Evolutionary conservation across 2,329 filamentous ascomycete genomes (phyloP).

Genomic region (Fusarium cyanostomum): DNA sequence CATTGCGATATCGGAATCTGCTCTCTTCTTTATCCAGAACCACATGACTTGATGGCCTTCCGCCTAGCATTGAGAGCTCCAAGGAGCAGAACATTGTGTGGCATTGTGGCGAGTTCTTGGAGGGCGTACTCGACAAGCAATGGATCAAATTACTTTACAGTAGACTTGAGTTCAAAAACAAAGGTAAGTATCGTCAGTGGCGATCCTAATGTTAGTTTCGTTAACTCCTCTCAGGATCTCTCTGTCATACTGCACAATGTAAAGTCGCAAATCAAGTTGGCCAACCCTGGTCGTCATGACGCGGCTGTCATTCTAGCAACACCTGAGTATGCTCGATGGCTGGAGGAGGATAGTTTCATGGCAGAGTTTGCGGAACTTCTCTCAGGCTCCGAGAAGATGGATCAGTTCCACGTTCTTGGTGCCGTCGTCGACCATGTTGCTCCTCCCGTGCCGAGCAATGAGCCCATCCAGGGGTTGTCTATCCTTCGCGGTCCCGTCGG

Average conservation of each 20-base stretch:
- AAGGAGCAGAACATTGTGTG: constrained; percentile 32
- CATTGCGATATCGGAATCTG: neutral
- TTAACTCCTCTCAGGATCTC: constrained; percentile 31
- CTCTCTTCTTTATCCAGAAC: neutral
- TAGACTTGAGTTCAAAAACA: constrained; percentile 25
- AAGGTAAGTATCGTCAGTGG: constrained; percentile 13
- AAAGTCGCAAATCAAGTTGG: constrained; percentile 37
- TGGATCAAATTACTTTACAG: constrained; percentile 31
- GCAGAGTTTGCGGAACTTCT: constrained; percentile 56
- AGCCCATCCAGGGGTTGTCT: constrained; percentile 58
- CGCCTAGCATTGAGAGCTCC: constrained; percentile 29
- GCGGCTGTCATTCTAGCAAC: constrained; percentile 62
- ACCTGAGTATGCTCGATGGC: constrained; percentile 56
- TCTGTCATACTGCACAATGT: constrained; percentile 29
- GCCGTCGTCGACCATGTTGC: constrained; percentile 67
- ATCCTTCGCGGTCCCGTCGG: constrained; percentile 57
- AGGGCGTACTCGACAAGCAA: constrained; percentile 34
- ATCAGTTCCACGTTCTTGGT: constrained; percentile 58
- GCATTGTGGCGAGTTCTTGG: constrained; percentile 20
- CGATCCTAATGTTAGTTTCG: neutral
- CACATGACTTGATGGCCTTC: constrained; percentile 35
- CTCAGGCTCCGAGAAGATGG: constrained; percentile 52
- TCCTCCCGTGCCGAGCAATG: constrained; percentile 45
- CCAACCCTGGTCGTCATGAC: constrained; percentile 47
- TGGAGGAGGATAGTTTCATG: constrained; percentile 58